phyloP scores from a whole-genome alignment of 1,139 yeast species.

The Geotrichum cucujoidarum region DNA sequence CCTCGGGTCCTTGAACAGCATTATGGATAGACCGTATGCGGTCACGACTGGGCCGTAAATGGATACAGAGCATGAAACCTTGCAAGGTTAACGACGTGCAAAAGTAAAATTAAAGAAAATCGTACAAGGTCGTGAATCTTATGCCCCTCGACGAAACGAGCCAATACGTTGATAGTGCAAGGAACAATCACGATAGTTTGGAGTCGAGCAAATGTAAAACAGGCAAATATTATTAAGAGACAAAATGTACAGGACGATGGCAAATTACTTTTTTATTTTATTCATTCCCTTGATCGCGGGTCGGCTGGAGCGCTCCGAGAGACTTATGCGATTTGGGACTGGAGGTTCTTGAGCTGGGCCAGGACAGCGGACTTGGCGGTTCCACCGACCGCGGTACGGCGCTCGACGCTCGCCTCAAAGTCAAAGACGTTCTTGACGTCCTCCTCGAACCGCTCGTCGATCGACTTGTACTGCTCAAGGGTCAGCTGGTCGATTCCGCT shows the following conservation, averaged over 20 bases:
- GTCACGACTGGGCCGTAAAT: too few species aligned
- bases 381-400: constrained; percentile 95
- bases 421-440: constrained; percentile 83
- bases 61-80: too few species aligned
- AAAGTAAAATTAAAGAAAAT: too few species aligned
- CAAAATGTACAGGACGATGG: background rate
- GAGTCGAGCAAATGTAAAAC: background rate
- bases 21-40: too few species aligned
- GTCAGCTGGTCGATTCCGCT: constrained; percentile 77
- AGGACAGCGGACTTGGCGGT: constrained; percentile 88
- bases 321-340: constrained; percentile 22
- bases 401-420: constrained; percentile 91
- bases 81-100: too few species aligned
- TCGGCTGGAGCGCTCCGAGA: background rate
- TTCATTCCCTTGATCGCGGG: too few species aligned
- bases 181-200: too few species aligned
- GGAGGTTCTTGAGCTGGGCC: constrained; percentile 53
- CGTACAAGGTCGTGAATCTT: too few species aligned
- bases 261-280: too few species aligned
- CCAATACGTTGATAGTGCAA: too few species aligned
- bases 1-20: too few species aligned
- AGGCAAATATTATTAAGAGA: background rate
- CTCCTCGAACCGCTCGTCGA: constrained; percentile 71
- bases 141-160: too few species aligned
- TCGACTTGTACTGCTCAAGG: constrained; percentile 67